A percentile compares a stretch with the other conserved stretches of the same genome.
phyloP scores from a whole-genome alignment of 306 rosid genomes.

The Malus sieversii region DNA sequence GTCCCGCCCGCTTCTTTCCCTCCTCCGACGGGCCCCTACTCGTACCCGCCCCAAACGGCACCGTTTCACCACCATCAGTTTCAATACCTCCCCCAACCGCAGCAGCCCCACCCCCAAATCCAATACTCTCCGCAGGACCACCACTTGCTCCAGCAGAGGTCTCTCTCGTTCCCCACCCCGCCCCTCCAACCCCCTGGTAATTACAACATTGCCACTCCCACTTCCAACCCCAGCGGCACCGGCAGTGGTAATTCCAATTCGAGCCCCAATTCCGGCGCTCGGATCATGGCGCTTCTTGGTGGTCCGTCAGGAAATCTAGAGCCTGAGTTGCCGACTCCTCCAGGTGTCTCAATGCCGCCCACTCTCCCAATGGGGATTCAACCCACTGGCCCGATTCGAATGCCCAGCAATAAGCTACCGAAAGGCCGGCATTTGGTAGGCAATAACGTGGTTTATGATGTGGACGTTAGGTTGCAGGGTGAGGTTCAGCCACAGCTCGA shows the following conservation, averaged over 20 bases:
- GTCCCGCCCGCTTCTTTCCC: conserved; percentile 44
- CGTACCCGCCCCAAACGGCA: conserved; percentile 50
- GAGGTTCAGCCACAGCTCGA: conserved; percentile 97
- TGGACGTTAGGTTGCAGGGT: conserved; percentile 69
- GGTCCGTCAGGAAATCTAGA: conserved; percentile 35
- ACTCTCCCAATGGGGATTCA: conserved; percentile 31
- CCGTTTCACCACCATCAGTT: conserved; percentile 47
- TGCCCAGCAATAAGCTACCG: conserved; percentile 76
- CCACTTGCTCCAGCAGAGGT: conserved; percentile 51
- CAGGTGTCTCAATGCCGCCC: conserved; percentile 13
- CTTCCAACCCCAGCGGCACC: conserved; percentile 7
- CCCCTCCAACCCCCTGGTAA: conserved; percentile 60
- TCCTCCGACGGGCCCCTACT: conserved; percentile 42
- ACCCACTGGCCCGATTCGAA: conserved; percentile 40
- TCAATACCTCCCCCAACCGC: conserved; percentile 21
- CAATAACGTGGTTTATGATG: conserved; percentile 66
- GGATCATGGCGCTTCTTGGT: conserved; percentile 77
- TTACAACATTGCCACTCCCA: conserved; percentile 22
- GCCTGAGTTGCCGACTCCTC: conserved; percentile 18
- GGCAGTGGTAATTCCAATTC: conserved; percentile 39
- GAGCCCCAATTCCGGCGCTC: conserved; percentile 67
- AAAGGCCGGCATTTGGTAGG: conserved; percentile 77
- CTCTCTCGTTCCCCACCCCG: conserved; percentile 67
- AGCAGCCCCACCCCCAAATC: conserved; percentile 20
- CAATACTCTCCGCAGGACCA: conserved; percentile 45